Conservation (phyloP, 441 rosid species). For the Eruca vesicaria region DNA sequence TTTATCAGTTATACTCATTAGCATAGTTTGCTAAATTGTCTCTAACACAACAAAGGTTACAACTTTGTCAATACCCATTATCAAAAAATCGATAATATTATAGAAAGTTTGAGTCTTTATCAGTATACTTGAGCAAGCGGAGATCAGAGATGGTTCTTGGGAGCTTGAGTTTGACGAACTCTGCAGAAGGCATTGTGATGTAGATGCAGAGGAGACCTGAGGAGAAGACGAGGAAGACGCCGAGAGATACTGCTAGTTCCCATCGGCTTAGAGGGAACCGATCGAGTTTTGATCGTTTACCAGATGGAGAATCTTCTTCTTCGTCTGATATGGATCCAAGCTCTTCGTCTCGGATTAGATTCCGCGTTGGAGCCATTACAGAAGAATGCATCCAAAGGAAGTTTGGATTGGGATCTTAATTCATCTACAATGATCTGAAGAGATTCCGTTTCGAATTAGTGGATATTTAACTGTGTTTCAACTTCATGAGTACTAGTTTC, state of each 20-base stretch:
- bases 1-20: background rate
- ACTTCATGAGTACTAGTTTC: background rate
- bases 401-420: background rate
- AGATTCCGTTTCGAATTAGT: no score
- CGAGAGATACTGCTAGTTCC: conserved; percentile 67
- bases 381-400: no score
- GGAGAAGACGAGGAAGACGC: conserved; percentile 68
- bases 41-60: conserved; percentile 38
- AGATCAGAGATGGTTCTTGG: conserved; percentile 84
- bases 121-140: conserved; percentile 55
- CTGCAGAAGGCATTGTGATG: conserved; percentile 72
- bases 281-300: no score
- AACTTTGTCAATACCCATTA: background rate
- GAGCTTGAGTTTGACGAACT: conserved; percentile 71
- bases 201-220: conserved; percentile 69
- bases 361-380: conserved; percentile 55
- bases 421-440: background rate
- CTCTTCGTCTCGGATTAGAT: conserved; percentile 60
- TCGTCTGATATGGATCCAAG: conserved; percentile 38
- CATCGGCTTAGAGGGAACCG: conserved; percentile 22
- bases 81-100: background rate
- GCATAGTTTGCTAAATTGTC: conserved; percentile 55
- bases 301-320: background rate
- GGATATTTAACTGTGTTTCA: background rate
- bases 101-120: background rate